Evolutionary conservation across 1,284 basidiomycete genomes (phyloP).

Genomic region (Tilletia setariae): DNA sequence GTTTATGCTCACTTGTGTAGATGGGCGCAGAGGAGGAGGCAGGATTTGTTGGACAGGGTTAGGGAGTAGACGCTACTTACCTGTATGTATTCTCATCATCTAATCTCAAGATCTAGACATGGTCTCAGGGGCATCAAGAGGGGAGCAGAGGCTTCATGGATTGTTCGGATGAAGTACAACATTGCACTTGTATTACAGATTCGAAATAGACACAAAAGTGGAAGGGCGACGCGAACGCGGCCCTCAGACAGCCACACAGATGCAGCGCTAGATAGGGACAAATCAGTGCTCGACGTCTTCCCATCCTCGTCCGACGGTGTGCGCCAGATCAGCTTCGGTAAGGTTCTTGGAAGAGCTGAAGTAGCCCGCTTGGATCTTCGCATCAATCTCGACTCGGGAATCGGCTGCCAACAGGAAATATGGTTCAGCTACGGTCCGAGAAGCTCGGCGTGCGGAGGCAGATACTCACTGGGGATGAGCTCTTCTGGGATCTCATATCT

Average conservation of each 20-base stretch:
- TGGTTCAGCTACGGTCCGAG: background rate
- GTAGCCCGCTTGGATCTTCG: conserved; percentile 61
- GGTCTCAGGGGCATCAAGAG: no score
- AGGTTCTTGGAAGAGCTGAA: conserved; percentile 34
- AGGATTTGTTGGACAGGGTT: background rate
- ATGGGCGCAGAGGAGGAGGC: conserved; percentile 9
- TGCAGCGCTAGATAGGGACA: no score
- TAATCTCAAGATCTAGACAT: no score
- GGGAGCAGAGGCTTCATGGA: no score
- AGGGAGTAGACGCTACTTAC: no score
- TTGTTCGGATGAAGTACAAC: no score
- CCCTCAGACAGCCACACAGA: no score
- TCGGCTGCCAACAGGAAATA: background rate
- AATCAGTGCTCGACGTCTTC: conserved; percentile 56
- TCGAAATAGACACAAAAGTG: no score
- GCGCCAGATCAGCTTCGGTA: conserved; percentile 34
- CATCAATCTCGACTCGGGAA: conserved; percentile 31
- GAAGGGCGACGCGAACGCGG: no score
- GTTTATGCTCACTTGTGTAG: conserved; percentile 12
- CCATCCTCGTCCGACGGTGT: conserved; percentile 78
- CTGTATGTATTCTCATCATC: no score
- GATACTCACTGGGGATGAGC: conserved; percentile 31
- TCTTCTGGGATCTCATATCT: conserved; percentile 48
- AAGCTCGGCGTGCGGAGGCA: no score
- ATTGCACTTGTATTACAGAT: no score